Evolutionary conservation across 495 filamentous ascomycete genomes (phyloP), one percentile per base, ranked within the genome.

Genomic region (Schizothecium vesticola): DNA sequence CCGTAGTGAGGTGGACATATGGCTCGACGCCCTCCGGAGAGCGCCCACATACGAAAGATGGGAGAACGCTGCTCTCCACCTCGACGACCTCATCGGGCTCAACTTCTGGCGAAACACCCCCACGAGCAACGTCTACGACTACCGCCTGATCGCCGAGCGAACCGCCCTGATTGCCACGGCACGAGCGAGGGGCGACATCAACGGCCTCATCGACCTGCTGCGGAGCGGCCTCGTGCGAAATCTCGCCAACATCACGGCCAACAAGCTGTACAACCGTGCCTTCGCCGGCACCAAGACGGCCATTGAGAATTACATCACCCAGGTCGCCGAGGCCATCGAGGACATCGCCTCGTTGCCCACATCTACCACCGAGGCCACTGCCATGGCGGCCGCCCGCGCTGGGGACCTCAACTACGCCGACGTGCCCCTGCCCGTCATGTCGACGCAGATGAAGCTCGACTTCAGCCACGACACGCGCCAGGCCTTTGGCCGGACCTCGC

Each of bases 241-340:
- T 71, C 83, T 97, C 10, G 94, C 92, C 36, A 95, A 97, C 72
- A 97, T 98, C 67, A 91, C 92, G 1, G 84, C 88, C 3, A 87
- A 91, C n/a, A 89, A 89, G 68, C 80, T 98, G 3, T 98, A 91
- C 79, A 94, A 93, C 68, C 85, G 90, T 62, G 89, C 91, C 13
- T 96, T 96, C 74, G 89, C 90, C 3, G 94, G 94, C 13, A 97
- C 93, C 3, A 98, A 98, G 76, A 84, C 89, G 24, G 77, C 96
- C 25, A 94, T 98, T 67, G 93, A 96, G 71, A 91, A 97, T 75
- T 98, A 98, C 69, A 89, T 97, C 69, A 89, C 90, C 0, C 88
- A 92, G 69, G 89, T 94, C 22, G 92, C 90, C 43, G 85, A 90
- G 43, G 92, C 91, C 2, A 87, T 97, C 51, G 86, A 90, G 66